Evolutionary conservation across 2,329 filamentous ascomycete species (phyloP), one percentile per base, ranked within the genome.

Genomic region (Penicillium italicum): DNA sequence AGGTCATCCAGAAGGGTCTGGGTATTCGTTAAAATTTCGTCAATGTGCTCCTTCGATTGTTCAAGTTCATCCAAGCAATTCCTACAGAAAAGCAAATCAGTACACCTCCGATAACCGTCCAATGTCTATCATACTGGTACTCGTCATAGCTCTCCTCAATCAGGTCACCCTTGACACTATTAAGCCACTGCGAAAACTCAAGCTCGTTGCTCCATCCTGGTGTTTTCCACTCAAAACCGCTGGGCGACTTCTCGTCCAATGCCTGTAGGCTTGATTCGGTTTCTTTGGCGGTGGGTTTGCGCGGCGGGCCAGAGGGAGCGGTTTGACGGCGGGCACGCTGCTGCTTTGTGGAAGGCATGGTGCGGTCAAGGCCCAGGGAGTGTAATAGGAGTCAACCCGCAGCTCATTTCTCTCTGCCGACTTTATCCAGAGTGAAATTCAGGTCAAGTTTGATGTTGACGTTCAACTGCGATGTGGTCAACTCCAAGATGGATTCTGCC

Each of bases 61-160:
- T 85, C 82, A 14, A 96, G 82, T 74, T 95, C 91, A 66, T 94
- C 88, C 60, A 85, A 84, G 71, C 94, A 97, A 28, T 88, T 77
- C 64, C 87, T 90, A 61, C 18, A 47, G 34, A 45, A 50, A n/a
- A 28, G 22, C 45, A 11, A 33, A 8, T 48, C 40, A 36, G 57
- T 58, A 58, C 52, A 60, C 38, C 41, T 37, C 52, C 18, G 11
- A 58, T 34, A 50, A 30, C 28, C 42, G 57, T 60, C 50, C 49
- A 46, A 50, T 53, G 56, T 55, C 24, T 7, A 46, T 30, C 37
- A 33, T 82, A 92, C 86, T 88, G 79, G 72, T 96, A 96, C 70
- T 93, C 86, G 63, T 89, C 86, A 71, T 96, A 90, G 70, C 90
- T 94, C 50, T 90, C 86, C 66, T 92, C 84, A 30, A 96, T 77